Evolutionary conservation across 1,139 yeast species (phyloP).

Genomic region (Blastobotrys raffinosifermentans): DNA sequence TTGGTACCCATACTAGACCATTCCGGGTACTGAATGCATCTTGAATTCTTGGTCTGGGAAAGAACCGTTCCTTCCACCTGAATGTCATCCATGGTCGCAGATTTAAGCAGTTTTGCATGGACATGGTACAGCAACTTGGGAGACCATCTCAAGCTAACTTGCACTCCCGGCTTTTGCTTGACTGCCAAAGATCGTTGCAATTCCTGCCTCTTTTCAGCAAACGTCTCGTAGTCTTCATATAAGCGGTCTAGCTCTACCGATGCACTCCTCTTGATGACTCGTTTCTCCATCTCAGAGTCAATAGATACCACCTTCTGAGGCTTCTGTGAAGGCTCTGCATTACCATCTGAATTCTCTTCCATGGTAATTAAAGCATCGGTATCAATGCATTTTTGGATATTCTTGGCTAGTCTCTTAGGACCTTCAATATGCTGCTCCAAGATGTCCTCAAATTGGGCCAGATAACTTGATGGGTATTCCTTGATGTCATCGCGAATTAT

Average conservation of each 20-base stretch:
- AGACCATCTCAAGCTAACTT: slow-evolving; percentile 31
- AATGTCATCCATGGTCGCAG: slow-evolving; percentile 13
- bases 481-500: slow-evolving; percentile 3
- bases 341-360: slow-evolving; percentile 6
- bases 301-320: slow-evolving; percentile 7
- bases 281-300: slow-evolving; percentile 6
- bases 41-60: slow-evolving; percentile 23
- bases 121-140: slow-evolving; percentile 32
- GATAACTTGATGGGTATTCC: not conserved
- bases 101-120: slow-evolving; percentile 15
- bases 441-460: slow-evolving; percentile 7
- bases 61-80: slow-evolving; percentile 19
- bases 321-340: slow-evolving; percentile 8
- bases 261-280: slow-evolving; percentile 18
- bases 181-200: slow-evolving; percentile 19
- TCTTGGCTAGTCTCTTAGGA: slow-evolving; percentile 13
- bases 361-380: slow-evolving; percentile 13
- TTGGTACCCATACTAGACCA: slow-evolving; percentile 6
- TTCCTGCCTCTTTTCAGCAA: slow-evolving; percentile 16
- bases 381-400: slow-evolving; percentile 14
- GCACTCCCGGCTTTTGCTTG: slow-evolving; percentile 16
- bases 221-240: slow-evolving; percentile 19
- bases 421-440: slow-evolving; percentile 9
- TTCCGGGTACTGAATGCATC: slow-evolving; percentile 20
- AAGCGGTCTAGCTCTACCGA: slow-evolving; percentile 22